phyloP scores from a whole-genome alignment of 139 green algal genomes.

The Haematococcus lacustris region DNA sequence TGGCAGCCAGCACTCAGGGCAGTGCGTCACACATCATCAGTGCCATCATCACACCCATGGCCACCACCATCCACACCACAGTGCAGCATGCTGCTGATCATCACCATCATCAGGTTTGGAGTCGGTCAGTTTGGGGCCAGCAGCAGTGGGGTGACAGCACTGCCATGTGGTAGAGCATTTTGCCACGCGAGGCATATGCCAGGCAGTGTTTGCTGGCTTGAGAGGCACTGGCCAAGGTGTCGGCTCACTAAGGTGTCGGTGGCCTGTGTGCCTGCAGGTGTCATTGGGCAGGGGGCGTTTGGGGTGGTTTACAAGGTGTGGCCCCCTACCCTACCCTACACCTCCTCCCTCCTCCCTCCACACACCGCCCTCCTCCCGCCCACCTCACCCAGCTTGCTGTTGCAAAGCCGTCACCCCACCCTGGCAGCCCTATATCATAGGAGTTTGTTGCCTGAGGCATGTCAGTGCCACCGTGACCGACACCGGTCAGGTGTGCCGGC shows the following conservation, averaged over 20 bases:
- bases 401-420: not conserved
- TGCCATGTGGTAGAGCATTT: no score
- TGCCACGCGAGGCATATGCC: no score
- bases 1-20: no score
- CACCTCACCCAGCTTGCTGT: no score
- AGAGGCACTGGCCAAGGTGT: no score
- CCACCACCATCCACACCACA: not conserved
- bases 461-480: not conserved
- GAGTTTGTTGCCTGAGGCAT: not conserved
- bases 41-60: not conserved
- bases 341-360: no score
- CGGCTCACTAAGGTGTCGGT: no score
- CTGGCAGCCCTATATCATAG: not conserved
- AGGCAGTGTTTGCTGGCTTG: no score
- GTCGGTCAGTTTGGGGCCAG: conserved; percentile 3
- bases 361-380: no score
- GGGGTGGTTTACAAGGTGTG: conserved; percentile 23
- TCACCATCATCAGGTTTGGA: not conserved
- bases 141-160: not conserved
- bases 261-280: not conserved
- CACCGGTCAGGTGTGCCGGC: not conserved
- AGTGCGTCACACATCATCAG: not conserved
- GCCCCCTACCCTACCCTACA: no score
- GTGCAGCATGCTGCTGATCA: not conserved
- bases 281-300: conserved; percentile 20